Percentiles rank a stretch among this genome's conserved stretches.
Evolutionary conservation across 345 rosid species (phyloP).

Genomic region (Noccaea caerulescens): DNA sequence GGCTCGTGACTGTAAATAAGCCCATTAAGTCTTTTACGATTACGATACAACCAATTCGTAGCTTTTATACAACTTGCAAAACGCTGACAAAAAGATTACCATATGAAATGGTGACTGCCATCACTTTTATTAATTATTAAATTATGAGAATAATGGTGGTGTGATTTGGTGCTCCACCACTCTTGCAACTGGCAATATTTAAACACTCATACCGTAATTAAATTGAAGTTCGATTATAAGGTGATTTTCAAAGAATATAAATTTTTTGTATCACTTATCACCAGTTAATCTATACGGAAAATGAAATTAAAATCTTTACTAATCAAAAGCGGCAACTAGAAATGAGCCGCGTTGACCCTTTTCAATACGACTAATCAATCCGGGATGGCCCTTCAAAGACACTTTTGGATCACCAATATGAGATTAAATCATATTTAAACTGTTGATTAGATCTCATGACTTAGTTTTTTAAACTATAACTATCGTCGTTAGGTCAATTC

Average conservation of each 20-base stretch:
- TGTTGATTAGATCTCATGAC: background rate
- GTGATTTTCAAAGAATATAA: no score
- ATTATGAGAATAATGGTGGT: background rate
- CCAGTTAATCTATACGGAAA: background rate
- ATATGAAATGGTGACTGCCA: no score
- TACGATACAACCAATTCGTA: background rate
- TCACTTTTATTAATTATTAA: no score
- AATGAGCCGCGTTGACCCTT: constrained; percentile 32
- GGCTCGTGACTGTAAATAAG: background rate
- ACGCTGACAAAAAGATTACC: background rate
- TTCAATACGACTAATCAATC: background rate
- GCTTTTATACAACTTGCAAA: background rate
- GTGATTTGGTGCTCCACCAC: constrained; percentile 34
- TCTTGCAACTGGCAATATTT: constrained; percentile 16
- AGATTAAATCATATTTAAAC: background rate
- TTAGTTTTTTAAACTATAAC: constrained; percentile 20
- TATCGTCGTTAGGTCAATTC: constrained; percentile 37
- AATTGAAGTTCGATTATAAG: no score
- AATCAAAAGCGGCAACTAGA: constrained; percentile 29
- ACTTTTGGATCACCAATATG: constrained; percentile 28
- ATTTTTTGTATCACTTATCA: no score
- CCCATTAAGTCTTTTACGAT: constrained; percentile 15
- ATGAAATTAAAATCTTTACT: constrained; percentile 12
- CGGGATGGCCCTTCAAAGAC: constrained; percentile 23
- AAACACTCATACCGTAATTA: background rate